Conservation (phyloP, 2,329 filamentous ascomycete genomes). For the Fusarium algeriense region DNA sequence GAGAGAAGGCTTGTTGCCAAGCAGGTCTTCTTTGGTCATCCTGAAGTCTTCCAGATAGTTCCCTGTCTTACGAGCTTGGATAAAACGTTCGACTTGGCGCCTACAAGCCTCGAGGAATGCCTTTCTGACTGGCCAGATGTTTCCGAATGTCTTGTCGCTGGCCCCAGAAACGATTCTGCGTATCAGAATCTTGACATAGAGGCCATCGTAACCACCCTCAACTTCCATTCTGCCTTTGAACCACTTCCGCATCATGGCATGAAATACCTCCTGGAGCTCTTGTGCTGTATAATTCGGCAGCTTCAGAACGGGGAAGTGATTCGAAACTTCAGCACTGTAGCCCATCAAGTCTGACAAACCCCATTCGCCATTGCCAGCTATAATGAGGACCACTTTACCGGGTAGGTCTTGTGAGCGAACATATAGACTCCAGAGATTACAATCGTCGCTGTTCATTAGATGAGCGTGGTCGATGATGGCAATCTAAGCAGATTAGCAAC, state of each 20-base stretch:
- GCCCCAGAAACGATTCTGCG: constrained; percentile 71
- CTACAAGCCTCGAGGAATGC: constrained; percentile 59
- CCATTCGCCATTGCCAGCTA: constrained; percentile 46
- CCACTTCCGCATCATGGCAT: constrained; percentile 64
- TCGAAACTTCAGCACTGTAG: constrained; percentile 53
- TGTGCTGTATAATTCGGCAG: constrained; percentile 75
- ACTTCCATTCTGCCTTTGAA: constrained; percentile 69
- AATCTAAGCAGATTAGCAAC: constrained; percentile 40
- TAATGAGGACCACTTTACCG: constrained; percentile 47
- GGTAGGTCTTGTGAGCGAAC: constrained; percentile 44
- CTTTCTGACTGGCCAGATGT: constrained; percentile 76
- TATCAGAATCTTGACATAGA: constrained; percentile 72
- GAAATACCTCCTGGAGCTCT: constrained; percentile 72
- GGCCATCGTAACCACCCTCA: constrained; percentile 68
- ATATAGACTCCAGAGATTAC: constrained; percentile 48
- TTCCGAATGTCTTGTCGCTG: constrained; percentile 75
- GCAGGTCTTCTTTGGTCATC: constrained; percentile 72
- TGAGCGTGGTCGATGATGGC: constrained; percentile 49
- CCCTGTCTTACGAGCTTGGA: constrained; percentile 48
- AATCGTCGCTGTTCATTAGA: constrained; percentile 46
- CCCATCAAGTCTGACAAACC: constrained; percentile 77
- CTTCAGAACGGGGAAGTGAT: constrained; percentile 57
- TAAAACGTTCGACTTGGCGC: constrained; percentile 70
- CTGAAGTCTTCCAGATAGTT: constrained; percentile 45
- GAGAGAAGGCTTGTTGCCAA: constrained; percentile 72